Percentiles rank a stretch among this genome's conserved stretches.
Evolutionary conservation across 257 asterid species (phyloP).

Genomic region (Mitragyna speciosa): DNA sequence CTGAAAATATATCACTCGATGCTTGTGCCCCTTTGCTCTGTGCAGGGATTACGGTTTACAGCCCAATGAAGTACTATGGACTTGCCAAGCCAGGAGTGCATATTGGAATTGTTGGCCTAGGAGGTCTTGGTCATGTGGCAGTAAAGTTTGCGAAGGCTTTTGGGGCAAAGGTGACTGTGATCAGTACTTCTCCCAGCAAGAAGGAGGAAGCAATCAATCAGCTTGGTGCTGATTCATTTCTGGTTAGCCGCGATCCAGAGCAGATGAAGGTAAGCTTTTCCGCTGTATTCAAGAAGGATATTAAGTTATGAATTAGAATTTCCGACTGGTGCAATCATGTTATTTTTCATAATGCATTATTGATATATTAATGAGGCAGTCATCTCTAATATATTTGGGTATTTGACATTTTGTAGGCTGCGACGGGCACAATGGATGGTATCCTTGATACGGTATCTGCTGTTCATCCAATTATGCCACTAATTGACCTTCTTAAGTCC

Average conservation of each 20-base stretch:
- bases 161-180: constrained; percentile 22
- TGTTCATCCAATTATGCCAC: neutral
- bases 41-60: constrained; percentile 23
- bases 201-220: constrained; percentile 24
- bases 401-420: neutral
- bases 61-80: constrained; percentile 24
- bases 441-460: neutral
- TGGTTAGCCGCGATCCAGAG: constrained; percentile 24
- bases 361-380: too few relatives aligned
- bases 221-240: constrained; percentile 23
- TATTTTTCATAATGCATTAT: too few relatives aligned
- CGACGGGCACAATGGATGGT: constrained; percentile 15
- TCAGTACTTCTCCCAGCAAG: constrained; percentile 20
- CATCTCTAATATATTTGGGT: too few relatives aligned
- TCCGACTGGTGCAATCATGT: too few relatives aligned
- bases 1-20: constrained; percentile 24
- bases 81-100: constrained; percentile 23
- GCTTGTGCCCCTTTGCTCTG: constrained; percentile 33
- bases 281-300: too few relatives aligned
- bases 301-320: too few relatives aligned
- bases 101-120: constrained; percentile 29
- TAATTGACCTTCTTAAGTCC: neutral
- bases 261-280: constrained; percentile 24
- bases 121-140: constrained; percentile 26
- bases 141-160: constrained; percentile 29